These are phyloP conservation scores for Brassica cretica DNA, from an alignment of 345 rosid genomes.

Conservation along the genomic window DNA sequence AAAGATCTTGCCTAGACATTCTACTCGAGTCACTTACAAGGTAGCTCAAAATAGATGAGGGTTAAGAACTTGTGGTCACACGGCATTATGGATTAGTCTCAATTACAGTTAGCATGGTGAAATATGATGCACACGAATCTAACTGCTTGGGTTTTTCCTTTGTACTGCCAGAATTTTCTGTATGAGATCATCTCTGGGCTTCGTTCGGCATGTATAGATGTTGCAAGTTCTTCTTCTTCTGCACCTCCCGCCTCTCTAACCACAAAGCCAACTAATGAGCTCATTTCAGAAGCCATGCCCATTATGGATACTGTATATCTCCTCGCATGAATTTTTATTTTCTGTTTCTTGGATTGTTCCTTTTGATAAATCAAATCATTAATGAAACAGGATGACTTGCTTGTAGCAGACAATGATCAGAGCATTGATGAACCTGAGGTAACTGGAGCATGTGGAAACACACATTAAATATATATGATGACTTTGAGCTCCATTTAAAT, in stretches of 20 bases:
- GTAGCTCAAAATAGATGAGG: too few relatives aligned
- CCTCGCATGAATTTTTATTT: not conserved
- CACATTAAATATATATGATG: not conserved
- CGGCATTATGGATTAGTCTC: constrained; percentile 2
- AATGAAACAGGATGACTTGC: constrained; percentile 46
- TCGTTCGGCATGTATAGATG: constrained; percentile 59
- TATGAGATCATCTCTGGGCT: constrained; percentile 81
- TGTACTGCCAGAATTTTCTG: constrained; percentile 58
- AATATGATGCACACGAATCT: constrained; percentile 22
- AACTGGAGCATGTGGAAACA: constrained; percentile 22
- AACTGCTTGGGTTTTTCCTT: constrained; percentile 31
- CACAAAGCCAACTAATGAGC: constrained; percentile 62
- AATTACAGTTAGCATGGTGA: constrained; percentile 13
- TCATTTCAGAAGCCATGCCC: constrained; percentile 63
- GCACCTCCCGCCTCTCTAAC: constrained; percentile 57
- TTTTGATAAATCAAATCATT: constrained; percentile 16
- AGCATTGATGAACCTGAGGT: constrained; percentile 57
- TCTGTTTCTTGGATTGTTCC: constrained; percentile 8
- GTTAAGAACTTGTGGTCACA: constrained; percentile 15
- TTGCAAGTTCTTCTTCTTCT: constrained; percentile 91
- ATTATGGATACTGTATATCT: constrained; percentile 43
- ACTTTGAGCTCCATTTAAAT: not conserved
- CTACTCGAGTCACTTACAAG: constrained; percentile 2
- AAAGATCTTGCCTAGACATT: constrained; percentile 17
- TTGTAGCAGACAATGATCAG: constrained; percentile 39